Conservation (phyloP, 2,329 filamentous ascomycete genomes). For the Corniculantispora saksenae region DNA sequence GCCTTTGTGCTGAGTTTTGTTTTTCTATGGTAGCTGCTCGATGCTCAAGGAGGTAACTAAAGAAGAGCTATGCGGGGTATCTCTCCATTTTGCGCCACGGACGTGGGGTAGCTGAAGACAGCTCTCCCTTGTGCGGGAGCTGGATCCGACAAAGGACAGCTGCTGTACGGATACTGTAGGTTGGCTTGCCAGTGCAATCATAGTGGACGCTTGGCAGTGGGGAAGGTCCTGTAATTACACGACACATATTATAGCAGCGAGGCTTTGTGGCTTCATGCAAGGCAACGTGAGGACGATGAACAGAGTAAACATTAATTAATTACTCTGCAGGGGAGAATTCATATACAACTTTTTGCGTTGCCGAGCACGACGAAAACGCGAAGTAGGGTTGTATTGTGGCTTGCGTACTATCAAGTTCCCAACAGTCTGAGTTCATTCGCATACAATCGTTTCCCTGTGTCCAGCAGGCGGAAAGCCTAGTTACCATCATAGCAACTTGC, state of each 20-base stretch:
- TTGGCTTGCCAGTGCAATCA: not conserved
- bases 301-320: not conserved
- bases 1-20: not conserved
- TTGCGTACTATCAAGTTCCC: not conserved
- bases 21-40: not conserved
- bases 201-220: not conserved
- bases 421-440: not conserved
- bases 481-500: too few species aligned
- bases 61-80: not conserved
- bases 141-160: not conserved
- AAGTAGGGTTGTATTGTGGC: not conserved
- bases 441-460: not conserved
- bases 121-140: not conserved
- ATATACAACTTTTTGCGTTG: not conserved
- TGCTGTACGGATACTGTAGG: too few species aligned
- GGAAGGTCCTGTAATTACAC: not conserved
- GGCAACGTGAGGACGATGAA: not conserved
- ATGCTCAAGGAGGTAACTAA: not conserved
- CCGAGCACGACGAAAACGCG: not conserved
- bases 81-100: not conserved
- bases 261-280: constrained; percentile 5
- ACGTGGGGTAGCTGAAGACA: not conserved
- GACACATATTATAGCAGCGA: not conserved
- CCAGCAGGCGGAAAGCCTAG: not conserved
- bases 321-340: not conserved